Conservation (phyloP, 306 rosid species). For the Rosa persica region DNA sequence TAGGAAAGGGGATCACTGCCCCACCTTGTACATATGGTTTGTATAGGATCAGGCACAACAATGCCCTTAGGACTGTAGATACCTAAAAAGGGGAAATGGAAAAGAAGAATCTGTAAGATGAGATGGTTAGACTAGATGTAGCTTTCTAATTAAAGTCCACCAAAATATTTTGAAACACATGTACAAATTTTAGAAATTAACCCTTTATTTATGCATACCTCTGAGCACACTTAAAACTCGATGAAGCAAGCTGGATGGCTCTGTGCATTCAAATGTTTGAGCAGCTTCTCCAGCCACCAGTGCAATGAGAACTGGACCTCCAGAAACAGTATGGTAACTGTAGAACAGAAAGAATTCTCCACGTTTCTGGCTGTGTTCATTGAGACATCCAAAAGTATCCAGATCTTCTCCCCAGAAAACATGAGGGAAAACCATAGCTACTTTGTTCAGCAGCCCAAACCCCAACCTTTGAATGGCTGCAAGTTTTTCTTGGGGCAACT, state of each 20-base stretch:
- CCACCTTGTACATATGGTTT: conserved; percentile 91
- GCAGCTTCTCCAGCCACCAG: conserved; percentile 99
- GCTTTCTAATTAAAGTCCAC: conserved; percentile 13
- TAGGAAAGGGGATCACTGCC: conserved; percentile 84
- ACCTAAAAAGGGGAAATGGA: conserved; percentile 44
- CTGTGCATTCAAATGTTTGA: conserved; percentile 70
- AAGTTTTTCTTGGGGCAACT: conserved; percentile 75
- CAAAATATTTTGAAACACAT: no score
- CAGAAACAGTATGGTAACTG: conserved; percentile 91
- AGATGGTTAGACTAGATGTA: not conserved
- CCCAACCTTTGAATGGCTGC: conserved; percentile 85
- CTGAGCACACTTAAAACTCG: conserved; percentile 65
- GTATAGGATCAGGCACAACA: conserved; percentile 73
- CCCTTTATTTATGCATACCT: conserved; percentile 47
- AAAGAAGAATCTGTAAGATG: conserved; percentile 6
- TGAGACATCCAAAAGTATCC: conserved; percentile 94
- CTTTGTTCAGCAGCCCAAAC: conserved; percentile 90
- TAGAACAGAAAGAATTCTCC: conserved; percentile 93
- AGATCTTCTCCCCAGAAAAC: conserved; percentile 97
- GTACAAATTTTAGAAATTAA: not conserved
- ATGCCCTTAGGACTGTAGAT: conserved; percentile 71
- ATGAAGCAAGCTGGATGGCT: conserved; percentile 61
- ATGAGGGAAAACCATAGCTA: conserved; percentile 84
- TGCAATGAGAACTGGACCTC: conserved; percentile 77
- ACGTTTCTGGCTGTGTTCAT: conserved; percentile 61